These are phyloP conservation scores for Didymella pomorum DNA, from an alignment of 2,329 filamentous ascomycete genomes.

Conservation along the genomic window DNA sequence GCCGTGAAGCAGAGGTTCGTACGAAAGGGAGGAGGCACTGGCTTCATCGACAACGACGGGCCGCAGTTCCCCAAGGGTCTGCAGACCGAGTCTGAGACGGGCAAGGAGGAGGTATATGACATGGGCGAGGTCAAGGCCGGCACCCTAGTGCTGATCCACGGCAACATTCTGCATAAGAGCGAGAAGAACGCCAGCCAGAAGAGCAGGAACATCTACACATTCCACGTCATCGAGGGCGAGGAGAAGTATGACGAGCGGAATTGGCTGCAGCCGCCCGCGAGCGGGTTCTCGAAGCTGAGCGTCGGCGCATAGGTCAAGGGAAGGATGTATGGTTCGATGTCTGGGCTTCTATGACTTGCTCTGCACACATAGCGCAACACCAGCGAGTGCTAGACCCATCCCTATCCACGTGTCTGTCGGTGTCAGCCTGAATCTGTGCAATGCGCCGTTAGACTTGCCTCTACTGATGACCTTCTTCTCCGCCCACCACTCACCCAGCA, in stretches of 20 bases:
- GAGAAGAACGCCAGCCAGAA: conserved; percentile 87
- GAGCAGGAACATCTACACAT: conserved; percentile 95
- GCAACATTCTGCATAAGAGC: conserved; percentile 94
- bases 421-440: conserved; percentile 13
- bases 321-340: neutral
- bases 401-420: conserved; percentile 79
- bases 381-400: conserved; percentile 78
- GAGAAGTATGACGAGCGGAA: conserved; percentile 83
- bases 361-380: conserved; percentile 85
- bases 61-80: conserved; percentile 64
- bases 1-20: conserved; percentile 79
- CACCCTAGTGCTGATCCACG: conserved; percentile 90
- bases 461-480: conserved; percentile 88
- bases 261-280: conserved; percentile 86
- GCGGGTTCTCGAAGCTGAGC: conserved; percentile 78
- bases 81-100: conserved; percentile 53
- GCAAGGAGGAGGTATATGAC: conserved; percentile 68
- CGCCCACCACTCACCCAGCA: conserved; percentile 93
- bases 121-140: conserved; percentile 90
- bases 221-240: conserved; percentile 91
- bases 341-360: conserved; percentile 49
- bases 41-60: conserved; percentile 70
- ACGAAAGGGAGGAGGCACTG: conserved; percentile 60
- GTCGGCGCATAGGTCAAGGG: conserved; percentile 17
- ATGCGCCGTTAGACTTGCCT: conserved; percentile 62